phyloP scores from a whole-genome alignment of 2,329 filamentous ascomycete species.

The Chrysosporium keratinophilum region DNA sequence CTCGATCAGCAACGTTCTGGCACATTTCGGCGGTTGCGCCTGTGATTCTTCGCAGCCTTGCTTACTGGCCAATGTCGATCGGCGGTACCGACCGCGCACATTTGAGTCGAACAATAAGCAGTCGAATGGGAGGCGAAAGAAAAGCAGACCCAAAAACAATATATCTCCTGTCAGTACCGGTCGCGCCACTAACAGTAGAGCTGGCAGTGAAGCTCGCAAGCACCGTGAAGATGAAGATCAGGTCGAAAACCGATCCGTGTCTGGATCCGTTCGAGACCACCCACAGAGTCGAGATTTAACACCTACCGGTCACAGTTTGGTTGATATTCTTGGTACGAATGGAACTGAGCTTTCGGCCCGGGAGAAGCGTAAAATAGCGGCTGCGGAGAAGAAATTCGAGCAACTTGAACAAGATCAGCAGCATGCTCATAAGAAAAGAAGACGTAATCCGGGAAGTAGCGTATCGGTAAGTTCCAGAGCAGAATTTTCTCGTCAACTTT shows the following conservation, averaged over 20 bases:
- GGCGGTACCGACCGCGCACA: conserved; percentile 29
- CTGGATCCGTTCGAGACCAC: conserved; percentile 47
- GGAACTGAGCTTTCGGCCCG: conserved; percentile 49
- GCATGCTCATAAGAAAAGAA: conserved; percentile 41
- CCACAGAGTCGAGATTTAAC: conserved; percentile 53
- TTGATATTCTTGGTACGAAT: conserved; percentile 32
- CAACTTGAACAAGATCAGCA: conserved; percentile 50
- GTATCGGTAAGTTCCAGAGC: not conserved
- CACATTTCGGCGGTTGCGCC: conserved; percentile 42
- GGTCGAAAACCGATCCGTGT: conserved; percentile 47
- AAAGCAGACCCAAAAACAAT: conserved; percentile 37
- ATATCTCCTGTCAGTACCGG: conserved; percentile 47
- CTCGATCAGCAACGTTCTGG: conserved; percentile 40
- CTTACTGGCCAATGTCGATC: conserved; percentile 36
- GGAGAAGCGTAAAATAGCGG: conserved; percentile 53
- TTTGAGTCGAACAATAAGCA: conserved; percentile 32
- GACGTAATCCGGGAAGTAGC: conserved; percentile 17
- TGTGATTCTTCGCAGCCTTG: conserved; percentile 33
- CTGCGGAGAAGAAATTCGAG: conserved; percentile 52
- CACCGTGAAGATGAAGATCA: conserved; percentile 46
- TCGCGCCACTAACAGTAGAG: conserved; percentile 45
- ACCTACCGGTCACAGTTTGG: conserved; percentile 44
- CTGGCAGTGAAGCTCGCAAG: conserved; percentile 48
- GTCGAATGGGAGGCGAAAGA: conserved; percentile 39
- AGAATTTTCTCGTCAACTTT: not conserved